A percentile compares a stretch with the other conserved stretches of the same genome.
Conservation (phyloP, 2,329 filamentous ascomycete species). For the Didymellaceae sp. region DNA sequence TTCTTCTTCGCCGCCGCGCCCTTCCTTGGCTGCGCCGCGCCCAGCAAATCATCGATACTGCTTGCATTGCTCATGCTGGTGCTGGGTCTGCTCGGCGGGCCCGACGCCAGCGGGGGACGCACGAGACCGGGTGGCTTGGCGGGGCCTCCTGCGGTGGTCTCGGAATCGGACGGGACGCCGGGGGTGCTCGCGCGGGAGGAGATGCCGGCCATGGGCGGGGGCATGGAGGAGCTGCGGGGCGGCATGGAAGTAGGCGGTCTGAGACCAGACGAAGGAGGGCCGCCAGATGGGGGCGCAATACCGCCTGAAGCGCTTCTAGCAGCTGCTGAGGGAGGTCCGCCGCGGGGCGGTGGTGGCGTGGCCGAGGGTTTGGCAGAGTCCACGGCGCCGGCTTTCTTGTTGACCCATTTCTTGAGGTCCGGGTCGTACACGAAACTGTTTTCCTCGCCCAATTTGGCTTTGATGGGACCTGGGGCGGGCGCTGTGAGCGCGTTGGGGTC, state of each 20-base stretch:
- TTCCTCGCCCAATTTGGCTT: constrained; percentile 91
- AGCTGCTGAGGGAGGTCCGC: constrained; percentile 52
- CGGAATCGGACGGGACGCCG: constrained; percentile 35
- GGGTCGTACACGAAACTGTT: constrained; percentile 94
- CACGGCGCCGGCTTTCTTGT: constrained; percentile 79
- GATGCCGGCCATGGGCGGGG: constrained; percentile 41
- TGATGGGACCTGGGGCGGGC: constrained; percentile 70
- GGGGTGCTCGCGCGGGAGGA: constrained; percentile 44
- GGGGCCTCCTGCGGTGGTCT: constrained; percentile 37
- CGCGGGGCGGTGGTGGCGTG: constrained; percentile 80
- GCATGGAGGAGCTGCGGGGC: constrained; percentile 46
- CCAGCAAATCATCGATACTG: constrained; percentile 91
- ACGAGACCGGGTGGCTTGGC: constrained; percentile 32
- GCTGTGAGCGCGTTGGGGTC: constrained; percentile 62
- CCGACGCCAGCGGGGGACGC: constrained; percentile 34
- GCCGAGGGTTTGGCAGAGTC: constrained; percentile 64
- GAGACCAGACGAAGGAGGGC: constrained; percentile 22
- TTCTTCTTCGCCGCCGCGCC: constrained; percentile 65
- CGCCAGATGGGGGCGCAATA: constrained; percentile 43
- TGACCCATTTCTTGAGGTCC: constrained; percentile 97
- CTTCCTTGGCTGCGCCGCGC: constrained; percentile 74
- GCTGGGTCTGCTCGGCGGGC: constrained; percentile 59
- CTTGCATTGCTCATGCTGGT: constrained; percentile 91
- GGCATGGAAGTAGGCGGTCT: constrained; percentile 29
- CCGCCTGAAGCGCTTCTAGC: constrained; percentile 59